phyloP scores from a whole-genome alignment of 768 basidiomycete species.

The Peribolospora baueri region DNA sequence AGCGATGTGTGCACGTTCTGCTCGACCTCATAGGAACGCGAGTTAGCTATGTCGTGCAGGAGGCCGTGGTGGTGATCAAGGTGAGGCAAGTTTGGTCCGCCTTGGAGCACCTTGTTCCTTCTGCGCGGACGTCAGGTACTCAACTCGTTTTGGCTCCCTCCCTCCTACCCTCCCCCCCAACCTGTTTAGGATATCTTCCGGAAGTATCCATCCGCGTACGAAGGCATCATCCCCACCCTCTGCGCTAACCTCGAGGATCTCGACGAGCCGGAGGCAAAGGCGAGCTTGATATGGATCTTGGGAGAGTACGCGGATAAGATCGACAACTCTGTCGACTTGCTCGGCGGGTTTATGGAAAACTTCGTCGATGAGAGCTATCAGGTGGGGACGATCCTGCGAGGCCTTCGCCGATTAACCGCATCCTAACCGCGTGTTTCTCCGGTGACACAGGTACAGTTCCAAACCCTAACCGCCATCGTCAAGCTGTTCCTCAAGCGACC shows the following conservation, averaged over 20 bases:
- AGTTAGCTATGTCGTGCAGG: constrained; percentile 92
- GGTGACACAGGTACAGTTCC: constrained; percentile 30
- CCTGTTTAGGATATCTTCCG: constrained; percentile 71
- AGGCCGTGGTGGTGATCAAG: constrained; percentile 98
- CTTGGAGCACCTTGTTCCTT: not conserved
- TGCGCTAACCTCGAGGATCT: constrained; percentile 88
- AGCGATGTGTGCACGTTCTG: constrained; percentile 80
- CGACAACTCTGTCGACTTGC: constrained; percentile 80
- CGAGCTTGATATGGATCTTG: constrained; percentile 96
- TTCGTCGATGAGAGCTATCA: constrained; percentile 86
- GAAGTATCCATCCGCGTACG: constrained; percentile 85
- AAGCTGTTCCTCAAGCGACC: constrained; percentile 92
- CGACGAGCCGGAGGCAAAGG: constrained; percentile 94
- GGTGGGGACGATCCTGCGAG: constrained; percentile 24
- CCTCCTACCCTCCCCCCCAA: not conserved
- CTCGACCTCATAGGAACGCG: constrained; percentile 77
- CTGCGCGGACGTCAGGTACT: not conserved
- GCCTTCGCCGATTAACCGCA: not conserved
- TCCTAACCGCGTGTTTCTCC: not conserved
- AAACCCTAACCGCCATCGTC: constrained; percentile 68
- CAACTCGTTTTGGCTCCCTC: not conserved
- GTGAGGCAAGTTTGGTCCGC: constrained; percentile 22
- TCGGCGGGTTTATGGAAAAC: constrained; percentile 67
- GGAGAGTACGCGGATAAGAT: constrained; percentile 96
- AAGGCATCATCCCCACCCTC: constrained; percentile 83